Conservation (phyloP, 129 eudicot species). For the Logfia minima region DNA sequence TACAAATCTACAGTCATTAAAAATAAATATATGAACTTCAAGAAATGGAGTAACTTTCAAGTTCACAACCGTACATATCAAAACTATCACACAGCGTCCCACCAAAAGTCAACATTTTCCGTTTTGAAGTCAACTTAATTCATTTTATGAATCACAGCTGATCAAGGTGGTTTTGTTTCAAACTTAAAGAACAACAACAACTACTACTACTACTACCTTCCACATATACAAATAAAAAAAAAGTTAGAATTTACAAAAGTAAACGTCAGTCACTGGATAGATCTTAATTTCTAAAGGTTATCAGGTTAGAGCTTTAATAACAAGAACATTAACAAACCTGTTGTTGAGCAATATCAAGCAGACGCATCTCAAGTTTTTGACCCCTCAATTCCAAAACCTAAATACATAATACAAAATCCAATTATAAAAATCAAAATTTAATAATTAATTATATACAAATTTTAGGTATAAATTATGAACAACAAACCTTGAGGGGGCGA, state of each 20-base stretch:
- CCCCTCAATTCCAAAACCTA: constrained; percentile 85
- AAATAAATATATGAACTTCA: neutral
- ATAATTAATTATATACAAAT: neutral
- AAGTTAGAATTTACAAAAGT: neutral
- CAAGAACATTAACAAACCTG: constrained; percentile 41
- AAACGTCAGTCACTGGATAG: neutral
- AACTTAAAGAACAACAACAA: neutral
- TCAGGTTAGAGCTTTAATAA: neutral
- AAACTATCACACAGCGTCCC: neutral
- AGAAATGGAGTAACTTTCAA: neutral
- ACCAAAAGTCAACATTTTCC: constrained; percentile 1
- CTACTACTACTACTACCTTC: neutral
- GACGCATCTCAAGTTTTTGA: constrained; percentile 76
- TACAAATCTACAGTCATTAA: neutral
- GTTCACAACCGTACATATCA: neutral
- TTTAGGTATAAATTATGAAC: constrained; percentile 1
- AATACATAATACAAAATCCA: constrained; percentile 14
- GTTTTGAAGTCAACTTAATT: neutral
- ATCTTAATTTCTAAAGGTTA: neutral
- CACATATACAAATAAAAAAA: neutral
- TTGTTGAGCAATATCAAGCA: constrained; percentile 69
- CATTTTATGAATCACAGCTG: neutral
- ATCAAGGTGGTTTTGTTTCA: neutral
- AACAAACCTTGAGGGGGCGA: constrained; percentile 77
- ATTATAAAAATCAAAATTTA: neutral